Evolutionary conservation across 805 yeast species (phyloP), one percentile per base, ranked within the genome.

Genomic region (Tetrapisispora iriomotensis): DNA sequence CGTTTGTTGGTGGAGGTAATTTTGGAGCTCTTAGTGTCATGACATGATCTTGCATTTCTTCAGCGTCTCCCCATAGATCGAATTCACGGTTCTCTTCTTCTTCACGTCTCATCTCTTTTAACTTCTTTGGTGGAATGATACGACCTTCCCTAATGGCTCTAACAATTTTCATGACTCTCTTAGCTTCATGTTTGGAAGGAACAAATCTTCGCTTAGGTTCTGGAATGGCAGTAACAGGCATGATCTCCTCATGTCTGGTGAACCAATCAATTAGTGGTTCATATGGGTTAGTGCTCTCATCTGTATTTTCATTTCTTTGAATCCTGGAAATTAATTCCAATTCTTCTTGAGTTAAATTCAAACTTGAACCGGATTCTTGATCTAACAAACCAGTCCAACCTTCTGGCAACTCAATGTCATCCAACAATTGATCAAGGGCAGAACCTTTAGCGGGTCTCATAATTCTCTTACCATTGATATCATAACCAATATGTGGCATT

Each of bases 371-470:
- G 6, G 97, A 86, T 53, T 79, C 73, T 54, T 84, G 82, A 62
- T 92, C 97, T 45, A 90, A 66, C 45, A 92, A 70, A 34, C 99
- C 99, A 13, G 98, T 92, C 97, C 97, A 92, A 20, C 98, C 98
- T 63, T 85, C 94, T 12, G 98, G 98, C 46, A 92, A 69, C 45
- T 92, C 99, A 44, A 92, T 92, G 23, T 79, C 70, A 55, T 90
- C 98, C 47, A 92, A 67, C 45, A 92, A 71, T 53, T 81, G 82
- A 55, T 92, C 97, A 48, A 92, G 71, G 1, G 97, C 98, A 42
- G 94, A 78, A 12, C 96, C 95, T 53, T 85, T 82, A 8, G 97
- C 98, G 10, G 99, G 99, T 61, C 99, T 77, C 97, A 92, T 90
- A 56, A 92, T 88, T 57, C 98, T 77, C 60, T 88, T 90, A 54